phyloP scores from a whole-genome alignment of 129 eudicot species.

The Saussurea involucrata region DNA sequence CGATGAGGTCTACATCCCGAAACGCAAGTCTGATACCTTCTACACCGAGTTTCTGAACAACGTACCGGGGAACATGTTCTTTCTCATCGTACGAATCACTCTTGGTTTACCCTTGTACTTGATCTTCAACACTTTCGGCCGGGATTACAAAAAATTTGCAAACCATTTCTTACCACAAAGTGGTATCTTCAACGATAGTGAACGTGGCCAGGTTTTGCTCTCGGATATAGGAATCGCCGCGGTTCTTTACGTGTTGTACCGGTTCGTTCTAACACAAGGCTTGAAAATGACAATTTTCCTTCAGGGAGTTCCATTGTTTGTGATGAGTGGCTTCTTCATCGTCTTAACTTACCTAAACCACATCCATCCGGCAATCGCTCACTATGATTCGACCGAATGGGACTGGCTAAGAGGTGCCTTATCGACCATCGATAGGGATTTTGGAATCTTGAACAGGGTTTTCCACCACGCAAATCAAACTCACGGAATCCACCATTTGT shows the following conservation, averaged over 20 bases:
- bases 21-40: conserved; percentile 21
- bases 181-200: conserved; percentile 24
- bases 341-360: conserved; percentile 26
- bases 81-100: conserved; percentile 10
- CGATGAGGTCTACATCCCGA: conserved; percentile 34
- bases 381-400: conserved; percentile 32
- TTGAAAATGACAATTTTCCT: neutral
- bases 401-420: conserved; percentile 36
- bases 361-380: conserved; percentile 22
- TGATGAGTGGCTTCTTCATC: conserved; percentile 20
- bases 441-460: conserved; percentile 16
- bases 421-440: conserved; percentile 30
- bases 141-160: conserved; percentile 21
- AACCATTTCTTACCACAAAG: conserved; percentile 28
- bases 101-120: conserved; percentile 33
- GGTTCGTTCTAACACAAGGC: neutral
- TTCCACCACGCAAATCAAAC: conserved; percentile 23
- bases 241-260: neutral
- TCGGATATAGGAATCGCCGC: conserved; percentile 17
- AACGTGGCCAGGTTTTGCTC: conserved; percentile 19
- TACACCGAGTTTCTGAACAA: conserved; percentile 34
- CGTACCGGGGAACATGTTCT: conserved; percentile 22
- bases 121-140: conserved; percentile 20
- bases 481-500: conserved; percentile 31
- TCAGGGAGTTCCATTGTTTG: conserved; percentile 15